These are phyloP conservation scores for Cylindrotheca fusiformis DNA, from an alignment of 108 stramenopile species.

Conservation along the genomic window DNA sequence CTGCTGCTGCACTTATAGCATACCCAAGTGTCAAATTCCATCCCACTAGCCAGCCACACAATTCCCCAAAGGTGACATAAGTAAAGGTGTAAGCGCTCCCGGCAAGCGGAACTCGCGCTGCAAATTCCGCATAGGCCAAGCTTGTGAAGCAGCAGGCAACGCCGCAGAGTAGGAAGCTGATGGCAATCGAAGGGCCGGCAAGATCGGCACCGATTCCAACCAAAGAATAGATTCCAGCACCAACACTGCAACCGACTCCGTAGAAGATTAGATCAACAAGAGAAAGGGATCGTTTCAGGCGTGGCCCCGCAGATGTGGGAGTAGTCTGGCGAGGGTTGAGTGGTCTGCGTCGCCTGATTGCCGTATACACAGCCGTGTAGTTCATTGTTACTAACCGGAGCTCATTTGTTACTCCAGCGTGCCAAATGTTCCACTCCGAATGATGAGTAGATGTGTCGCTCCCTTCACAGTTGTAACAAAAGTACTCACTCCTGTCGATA, in stretches of 20 bases:
- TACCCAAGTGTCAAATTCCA: conserved; percentile 68
- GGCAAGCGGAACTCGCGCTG: conserved; percentile 47
- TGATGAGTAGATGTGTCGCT: background rate
- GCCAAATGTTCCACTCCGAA: background rate
- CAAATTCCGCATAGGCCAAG: conserved; percentile 57
- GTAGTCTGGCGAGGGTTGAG: background rate
- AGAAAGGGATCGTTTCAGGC: conserved; percentile 35
- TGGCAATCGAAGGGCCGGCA: conserved; percentile 49
- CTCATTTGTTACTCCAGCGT: background rate
- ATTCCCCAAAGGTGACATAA: conserved; percentile 54
- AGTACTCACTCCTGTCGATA: too few species aligned
- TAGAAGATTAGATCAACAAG: conserved; percentile 50
- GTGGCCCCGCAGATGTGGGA: too few species aligned
- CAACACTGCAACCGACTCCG: conserved; percentile 56
- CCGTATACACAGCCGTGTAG: conserved; percentile 8
- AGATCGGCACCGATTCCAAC: conserved; percentile 52
- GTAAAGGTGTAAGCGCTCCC: conserved; percentile 62
- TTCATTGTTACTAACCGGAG: background rate
- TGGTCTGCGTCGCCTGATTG: conserved; percentile 14
- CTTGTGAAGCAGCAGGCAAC: conserved; percentile 52
- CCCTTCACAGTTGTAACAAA: too few species aligned
- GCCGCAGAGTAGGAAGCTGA: conserved; percentile 48
- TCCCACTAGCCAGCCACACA: conserved; percentile 54
- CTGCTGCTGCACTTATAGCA: conserved; percentile 47
- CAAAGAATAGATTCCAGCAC: conserved; percentile 60